phyloP scores from a whole-genome alignment of 2,329 filamentous ascomycete species.

The Diaporthe ilicicola region DNA sequence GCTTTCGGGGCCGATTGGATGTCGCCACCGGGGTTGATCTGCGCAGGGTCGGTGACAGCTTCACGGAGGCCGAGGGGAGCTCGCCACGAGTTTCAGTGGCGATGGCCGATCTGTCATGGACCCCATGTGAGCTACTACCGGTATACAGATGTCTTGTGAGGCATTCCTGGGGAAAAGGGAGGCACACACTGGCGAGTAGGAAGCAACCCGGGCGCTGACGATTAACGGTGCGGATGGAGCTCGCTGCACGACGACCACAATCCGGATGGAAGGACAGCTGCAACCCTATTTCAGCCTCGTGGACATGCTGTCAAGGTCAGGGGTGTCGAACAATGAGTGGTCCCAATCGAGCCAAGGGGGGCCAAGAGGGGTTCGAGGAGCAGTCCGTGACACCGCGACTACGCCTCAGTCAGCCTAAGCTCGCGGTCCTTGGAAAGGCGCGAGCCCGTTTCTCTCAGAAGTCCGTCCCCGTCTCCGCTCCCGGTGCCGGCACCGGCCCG shows the following conservation, averaged over 20 bases:
- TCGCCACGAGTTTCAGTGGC: background rate
- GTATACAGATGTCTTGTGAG: too few relatives aligned
- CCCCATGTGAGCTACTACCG: background rate
- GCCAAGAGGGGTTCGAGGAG: background rate
- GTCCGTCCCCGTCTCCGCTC: background rate
- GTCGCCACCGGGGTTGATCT: background rate
- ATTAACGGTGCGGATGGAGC: background rate
- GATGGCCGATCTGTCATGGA: background rate
- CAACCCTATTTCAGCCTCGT: conserved; percentile 26
- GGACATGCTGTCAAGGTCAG: conserved; percentile 1
- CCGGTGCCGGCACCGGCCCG: conserved; percentile 1
- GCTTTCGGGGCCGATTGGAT: background rate
- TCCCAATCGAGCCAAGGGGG: background rate
- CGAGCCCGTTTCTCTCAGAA: background rate
- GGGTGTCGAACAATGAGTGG: background rate
- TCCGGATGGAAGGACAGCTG: background rate
- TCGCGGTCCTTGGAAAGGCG: conserved; percentile 9
- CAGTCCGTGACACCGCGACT: conserved; percentile 16
- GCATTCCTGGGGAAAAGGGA: too few relatives aligned
- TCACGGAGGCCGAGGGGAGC: background rate
- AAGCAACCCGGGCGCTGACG: background rate
- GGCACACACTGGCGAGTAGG: conserved; percentile 9
- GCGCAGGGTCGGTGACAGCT: background rate
- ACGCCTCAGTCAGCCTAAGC: background rate
- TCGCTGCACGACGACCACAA: background rate